Base-by-base conservation (phyloP, 768 basidiomycete species). In the Boletellus sp. region DNA sequence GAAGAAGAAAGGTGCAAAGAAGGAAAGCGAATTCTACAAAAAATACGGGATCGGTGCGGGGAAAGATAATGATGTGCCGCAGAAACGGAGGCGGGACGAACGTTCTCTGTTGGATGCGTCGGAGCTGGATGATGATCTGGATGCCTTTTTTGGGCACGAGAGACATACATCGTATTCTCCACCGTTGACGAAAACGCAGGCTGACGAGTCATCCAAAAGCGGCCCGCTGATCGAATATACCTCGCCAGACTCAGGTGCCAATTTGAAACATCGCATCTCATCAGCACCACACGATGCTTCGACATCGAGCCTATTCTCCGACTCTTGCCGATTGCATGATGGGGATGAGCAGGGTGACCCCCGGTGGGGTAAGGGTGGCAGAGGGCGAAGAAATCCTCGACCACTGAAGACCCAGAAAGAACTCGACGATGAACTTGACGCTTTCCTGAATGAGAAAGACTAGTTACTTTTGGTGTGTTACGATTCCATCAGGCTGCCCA, bases 371-470 rank as follows among this genome's bases (percentile, higher is more conserved):
- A 61, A 55, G 54, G 60, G 68, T 57, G n/a, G n/a, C n/a, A 60
- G 70, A 48, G 66, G 71, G 34, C 70, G 77, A 38, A 72, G 73
- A 50, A 64, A 64, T 51, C 62, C 67, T 52, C 72, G 75, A 11
- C 71, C 75, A 20, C 75, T 65, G 50, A 82, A 81, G 66, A 87
- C 80, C 1, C 83, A 83, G 62, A 79, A 86, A 67, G 87, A 92
- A 57, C 72, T 93, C 33, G 90, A 93, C 54, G 87, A 84, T 42
- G 90, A 93, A 60, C 71, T 92, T 41, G 90, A 92, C 28, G 84
- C 85, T 15, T 91, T 91, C 67, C 65, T 88, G 55, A 81, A 79
- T 23, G 74, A 75, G 54, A 74, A 73, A 56, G 68, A 74, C 50
- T 76, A 42, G 28, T 17, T 41, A 58, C 63, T 43, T 40, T 13